Conservation (phyloP, 768 basidiomycete genomes). For the Galerina marginata region DNA sequence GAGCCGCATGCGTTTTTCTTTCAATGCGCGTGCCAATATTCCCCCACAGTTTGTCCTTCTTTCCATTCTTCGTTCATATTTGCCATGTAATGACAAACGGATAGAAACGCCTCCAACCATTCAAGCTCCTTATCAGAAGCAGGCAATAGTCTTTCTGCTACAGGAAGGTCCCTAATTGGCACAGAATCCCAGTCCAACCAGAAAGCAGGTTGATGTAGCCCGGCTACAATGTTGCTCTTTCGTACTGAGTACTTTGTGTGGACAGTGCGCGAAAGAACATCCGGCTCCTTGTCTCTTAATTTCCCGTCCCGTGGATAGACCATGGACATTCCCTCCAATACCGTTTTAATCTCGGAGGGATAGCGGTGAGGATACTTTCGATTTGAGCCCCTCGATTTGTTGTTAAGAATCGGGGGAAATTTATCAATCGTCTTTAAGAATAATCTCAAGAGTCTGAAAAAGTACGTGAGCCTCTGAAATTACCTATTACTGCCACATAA, state of each 20-base stretch:
- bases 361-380: neutral
- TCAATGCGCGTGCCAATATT: conserved; percentile 23
- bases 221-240: neutral
- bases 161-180: neutral
- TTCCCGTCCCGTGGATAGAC: neutral
- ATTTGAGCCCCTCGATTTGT: neutral
- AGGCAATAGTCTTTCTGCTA: conserved; percentile 10
- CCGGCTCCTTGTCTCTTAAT: neutral
- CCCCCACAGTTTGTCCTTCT: conserved; percentile 23
- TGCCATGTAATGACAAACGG: conserved; percentile 26
- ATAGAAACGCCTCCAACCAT: conserved; percentile 33
- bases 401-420: conserved; percentile 1
- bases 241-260: neutral
- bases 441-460: conserved; percentile 21
- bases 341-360: neutral
- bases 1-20: neutral
- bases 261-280: neutral
- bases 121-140: conserved; percentile 26
- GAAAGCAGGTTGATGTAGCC: conserved; percentile 16
- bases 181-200: neutral
- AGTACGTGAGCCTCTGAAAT: neutral
- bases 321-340: neutral
- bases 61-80: conserved; percentile 28
- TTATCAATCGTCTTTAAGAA: conserved; percentile 27
- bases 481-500: neutral